These are phyloP conservation scores for Trametes pubescens DNA, from an alignment of 1,284 basidiomycete species.

Conservation along the genomic window DNA sequence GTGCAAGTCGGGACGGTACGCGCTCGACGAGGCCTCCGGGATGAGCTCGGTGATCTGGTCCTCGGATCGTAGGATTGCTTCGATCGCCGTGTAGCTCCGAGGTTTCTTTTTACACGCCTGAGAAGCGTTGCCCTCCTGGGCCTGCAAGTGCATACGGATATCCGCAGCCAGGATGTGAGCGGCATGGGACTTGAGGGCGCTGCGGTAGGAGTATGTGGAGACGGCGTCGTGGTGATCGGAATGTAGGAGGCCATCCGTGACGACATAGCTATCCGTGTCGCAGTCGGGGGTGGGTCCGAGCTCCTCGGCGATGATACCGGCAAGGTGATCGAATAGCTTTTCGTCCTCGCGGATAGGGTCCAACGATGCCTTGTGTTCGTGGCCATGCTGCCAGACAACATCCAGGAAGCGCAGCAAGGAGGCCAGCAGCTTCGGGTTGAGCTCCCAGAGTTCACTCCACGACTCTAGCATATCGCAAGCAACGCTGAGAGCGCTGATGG, in stretches of 20 bases:
- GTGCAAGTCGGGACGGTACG: slow-evolving; percentile 76
- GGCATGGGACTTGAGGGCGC: slow-evolving; percentile 78
- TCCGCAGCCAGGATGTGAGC: slow-evolving; percentile 78
- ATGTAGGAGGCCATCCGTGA: slow-evolving; percentile 59
- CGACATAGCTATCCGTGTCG: slow-evolving; percentile 54
- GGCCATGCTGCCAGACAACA: slow-evolving; percentile 83
- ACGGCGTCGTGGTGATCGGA: slow-evolving; percentile 70
- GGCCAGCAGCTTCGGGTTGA: slow-evolving; percentile 80
- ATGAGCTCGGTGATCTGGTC: slow-evolving; percentile 70
- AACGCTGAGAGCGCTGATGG: slow-evolving; percentile 64
- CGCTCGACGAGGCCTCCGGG: slow-evolving; percentile 70
- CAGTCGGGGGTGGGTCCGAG: slow-evolving; percentile 74
- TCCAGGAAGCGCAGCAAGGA: slow-evolving; percentile 83
- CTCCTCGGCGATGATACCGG: slow-evolving; percentile 67
- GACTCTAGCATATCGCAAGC: slow-evolving; percentile 71
- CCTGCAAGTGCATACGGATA: slow-evolving; percentile 63
- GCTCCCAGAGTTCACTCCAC: slow-evolving; percentile 79
- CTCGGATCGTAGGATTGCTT: slow-evolving; percentile 61
- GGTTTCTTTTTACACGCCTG: slow-evolving; percentile 54
- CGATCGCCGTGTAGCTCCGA: slow-evolving; percentile 65
- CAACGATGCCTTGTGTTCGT: slow-evolving; percentile 75
- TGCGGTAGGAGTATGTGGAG: slow-evolving; percentile 72
- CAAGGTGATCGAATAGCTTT: slow-evolving; percentile 72
- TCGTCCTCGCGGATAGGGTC: slow-evolving; percentile 62
- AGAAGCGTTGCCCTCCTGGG: slow-evolving; percentile 41